Evolutionary conservation across 305 asterid species (phyloP).

Genomic region (Solanum hybrid): DNA sequence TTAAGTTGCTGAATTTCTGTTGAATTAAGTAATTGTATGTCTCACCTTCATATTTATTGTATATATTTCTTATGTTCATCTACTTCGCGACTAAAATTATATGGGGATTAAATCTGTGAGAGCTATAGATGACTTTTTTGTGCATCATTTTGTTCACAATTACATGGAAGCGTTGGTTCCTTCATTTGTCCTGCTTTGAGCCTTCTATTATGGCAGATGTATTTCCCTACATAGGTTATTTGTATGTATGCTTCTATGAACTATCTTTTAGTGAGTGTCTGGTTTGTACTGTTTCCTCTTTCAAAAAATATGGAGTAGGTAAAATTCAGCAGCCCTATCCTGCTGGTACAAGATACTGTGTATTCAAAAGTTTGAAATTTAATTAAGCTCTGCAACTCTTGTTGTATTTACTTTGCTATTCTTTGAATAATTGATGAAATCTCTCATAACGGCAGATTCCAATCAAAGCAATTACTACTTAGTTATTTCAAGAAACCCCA

Average conservation of each 20-base stretch:
- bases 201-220: background rate
- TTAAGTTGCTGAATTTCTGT: background rate
- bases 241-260: background rate
- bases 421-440: background rate
- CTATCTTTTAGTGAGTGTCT: background rate
- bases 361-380: background rate
- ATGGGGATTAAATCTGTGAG: background rate
- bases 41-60: background rate
- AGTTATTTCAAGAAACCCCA: background rate
- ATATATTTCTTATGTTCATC: background rate
- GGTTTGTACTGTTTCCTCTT: background rate
- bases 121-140: background rate
- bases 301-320: background rate
- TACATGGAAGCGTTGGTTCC: background rate
- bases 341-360: background rate
- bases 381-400: background rate
- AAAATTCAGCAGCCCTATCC: background rate
- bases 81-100: background rate
- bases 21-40: background rate
- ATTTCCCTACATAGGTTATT: background rate
- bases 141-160: background rate
- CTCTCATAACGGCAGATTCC: background rate
- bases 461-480: background rate
- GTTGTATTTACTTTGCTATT: background rate
- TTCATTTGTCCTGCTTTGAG: background rate